Evolutionary conservation across 192 early-diverging fungal species (phyloP).

Genomic region (Allomyces macrogynus): DNA sequence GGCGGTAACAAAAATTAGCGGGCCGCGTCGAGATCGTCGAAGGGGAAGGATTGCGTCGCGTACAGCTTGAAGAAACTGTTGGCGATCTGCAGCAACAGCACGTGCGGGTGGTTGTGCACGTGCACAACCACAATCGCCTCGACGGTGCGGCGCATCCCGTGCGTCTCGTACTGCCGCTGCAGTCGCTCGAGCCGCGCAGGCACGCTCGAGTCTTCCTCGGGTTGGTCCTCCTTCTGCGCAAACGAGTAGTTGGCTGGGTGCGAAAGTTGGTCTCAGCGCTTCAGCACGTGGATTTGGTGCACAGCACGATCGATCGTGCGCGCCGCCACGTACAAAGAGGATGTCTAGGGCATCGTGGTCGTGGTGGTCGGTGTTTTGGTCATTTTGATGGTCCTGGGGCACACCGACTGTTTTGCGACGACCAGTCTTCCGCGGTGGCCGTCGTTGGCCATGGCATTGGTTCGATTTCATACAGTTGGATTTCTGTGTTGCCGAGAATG

Average conservation of each 20-base stretch:
- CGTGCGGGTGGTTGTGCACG: constrained; percentile 59
- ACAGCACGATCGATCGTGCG: too few relatives aligned
- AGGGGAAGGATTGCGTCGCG: background rate
- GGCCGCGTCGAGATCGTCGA: constrained; percentile 1
- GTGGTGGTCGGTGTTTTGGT: too few relatives aligned
- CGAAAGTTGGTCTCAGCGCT: too few relatives aligned
- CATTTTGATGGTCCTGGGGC: too few relatives aligned
- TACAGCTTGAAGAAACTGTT: constrained; percentile 48
- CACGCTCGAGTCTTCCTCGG: constrained; percentile 39
- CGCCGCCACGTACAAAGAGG: too few relatives aligned
- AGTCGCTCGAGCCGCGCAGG: constrained; percentile 35
- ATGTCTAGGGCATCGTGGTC: too few relatives aligned
- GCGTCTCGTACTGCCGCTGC: constrained; percentile 36
- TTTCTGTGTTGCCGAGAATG: too few relatives aligned
- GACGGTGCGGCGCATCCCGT: constrained; percentile 46
- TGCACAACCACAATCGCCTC: constrained; percentile 56
- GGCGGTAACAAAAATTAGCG: background rate
- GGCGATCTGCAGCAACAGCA: constrained; percentile 54
- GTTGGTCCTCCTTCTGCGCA: constrained; percentile 50
- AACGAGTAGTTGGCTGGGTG: constrained; percentile 37
- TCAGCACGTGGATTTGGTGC: too few relatives aligned
- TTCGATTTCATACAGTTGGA: too few relatives aligned
- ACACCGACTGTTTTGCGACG: too few relatives aligned
- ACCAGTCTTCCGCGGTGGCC: too few relatives aligned
- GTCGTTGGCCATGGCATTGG: too few relatives aligned